These are phyloP conservation scores for Leishmania gerbilli DNA, from an alignment of 208 protist species.

Conservation along the genomic window DNA sequence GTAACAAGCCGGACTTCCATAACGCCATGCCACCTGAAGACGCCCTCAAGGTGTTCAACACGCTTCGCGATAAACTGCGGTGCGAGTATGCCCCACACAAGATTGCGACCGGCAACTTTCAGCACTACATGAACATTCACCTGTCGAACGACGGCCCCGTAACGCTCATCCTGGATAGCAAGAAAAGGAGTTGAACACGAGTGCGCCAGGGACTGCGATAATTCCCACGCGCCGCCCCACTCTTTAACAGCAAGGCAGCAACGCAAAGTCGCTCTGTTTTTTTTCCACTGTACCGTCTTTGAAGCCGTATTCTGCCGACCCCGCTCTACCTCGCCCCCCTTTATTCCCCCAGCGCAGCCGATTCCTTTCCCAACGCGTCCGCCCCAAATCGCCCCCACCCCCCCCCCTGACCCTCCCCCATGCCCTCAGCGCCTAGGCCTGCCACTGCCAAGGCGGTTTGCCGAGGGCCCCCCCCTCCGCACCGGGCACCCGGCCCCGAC, in stretches of 20 bases:
- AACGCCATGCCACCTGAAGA: constrained; percentile 79
- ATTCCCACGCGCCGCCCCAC: background rate
- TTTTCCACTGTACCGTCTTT: background rate
- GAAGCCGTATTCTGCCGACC: background rate
- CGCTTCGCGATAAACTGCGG: constrained; percentile 61
- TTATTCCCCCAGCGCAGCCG: too few relatives aligned
- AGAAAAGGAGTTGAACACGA: constrained; percentile 29
- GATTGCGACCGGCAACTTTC: constrained; percentile 85
- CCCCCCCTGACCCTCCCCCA: too few relatives aligned
- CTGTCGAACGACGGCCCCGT: constrained; percentile 88
- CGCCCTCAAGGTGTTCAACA: constrained; percentile 79
- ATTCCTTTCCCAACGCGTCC: too few relatives aligned
- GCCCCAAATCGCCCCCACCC: too few relatives aligned
- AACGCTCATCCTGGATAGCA: constrained; percentile 86
- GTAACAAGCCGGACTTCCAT: constrained; percentile 93
- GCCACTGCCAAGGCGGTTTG: too few relatives aligned
- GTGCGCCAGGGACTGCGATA: background rate
- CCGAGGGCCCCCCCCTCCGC: too few relatives aligned
- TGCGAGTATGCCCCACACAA: constrained; percentile 54
- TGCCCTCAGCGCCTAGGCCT: too few relatives aligned
- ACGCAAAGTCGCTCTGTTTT: background rate
- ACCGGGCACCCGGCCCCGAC: too few relatives aligned
- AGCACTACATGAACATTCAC: constrained; percentile 88
- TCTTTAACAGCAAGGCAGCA: background rate
- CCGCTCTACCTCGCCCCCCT: background rate